phyloP scores from a whole-genome alignment of 2,329 filamentous ascomycete species.

The Chrysoporthe puriensis region DNA sequence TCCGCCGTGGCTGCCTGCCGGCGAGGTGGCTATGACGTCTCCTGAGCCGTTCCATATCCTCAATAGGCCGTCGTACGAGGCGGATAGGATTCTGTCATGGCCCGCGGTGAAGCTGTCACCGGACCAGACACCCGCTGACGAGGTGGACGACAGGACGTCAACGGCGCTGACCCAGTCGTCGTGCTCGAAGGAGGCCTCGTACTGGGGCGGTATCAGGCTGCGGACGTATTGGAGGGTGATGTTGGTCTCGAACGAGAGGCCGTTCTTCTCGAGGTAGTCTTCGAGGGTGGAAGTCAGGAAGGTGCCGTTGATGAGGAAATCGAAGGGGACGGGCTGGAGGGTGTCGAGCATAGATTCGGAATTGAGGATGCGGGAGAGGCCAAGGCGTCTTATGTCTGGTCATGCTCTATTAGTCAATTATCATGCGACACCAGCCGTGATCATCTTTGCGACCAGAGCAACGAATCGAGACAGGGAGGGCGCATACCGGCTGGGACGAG shows the following conservation, averaged over 20 bases:
- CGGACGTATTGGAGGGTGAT: conserved; percentile 91
- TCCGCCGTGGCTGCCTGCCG: conserved; percentile 67
- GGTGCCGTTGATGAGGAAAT: conserved; percentile 93
- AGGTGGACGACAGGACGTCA: conserved; percentile 75
- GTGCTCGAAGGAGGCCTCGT: conserved; percentile 91
- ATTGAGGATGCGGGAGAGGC: conserved; percentile 71
- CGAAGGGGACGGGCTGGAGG: conserved; percentile 73
- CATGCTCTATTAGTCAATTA: not conserved
- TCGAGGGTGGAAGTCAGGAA: conserved; percentile 89
- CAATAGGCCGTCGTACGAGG: conserved; percentile 86
- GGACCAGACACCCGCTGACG: conserved; percentile 62
- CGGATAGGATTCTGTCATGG: conserved; percentile 81
- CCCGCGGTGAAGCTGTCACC: conserved; percentile 53
- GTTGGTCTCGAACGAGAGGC: conserved; percentile 85
- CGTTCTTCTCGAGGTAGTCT: conserved; percentile 84
- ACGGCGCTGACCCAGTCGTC: conserved; percentile 95
- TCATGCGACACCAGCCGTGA: not conserved
- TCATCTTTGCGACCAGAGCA: conserved; percentile 4
- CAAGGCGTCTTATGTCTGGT: conserved; percentile 69
- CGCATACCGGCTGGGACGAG: conserved; percentile 62
- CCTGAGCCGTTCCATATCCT: conserved; percentile 89
- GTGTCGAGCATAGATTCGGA: conserved; percentile 73
- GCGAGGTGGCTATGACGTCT: conserved; percentile 79
- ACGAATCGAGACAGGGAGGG: conserved; percentile 19
- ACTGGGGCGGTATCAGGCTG: conserved; percentile 84